Percentiles rank a stretch among this genome's conserved stretches.
Evolutionary conservation across 2,329 filamentous ascomycete genomes (phyloP).

Genomic region (Calonectria pteridis): DNA sequence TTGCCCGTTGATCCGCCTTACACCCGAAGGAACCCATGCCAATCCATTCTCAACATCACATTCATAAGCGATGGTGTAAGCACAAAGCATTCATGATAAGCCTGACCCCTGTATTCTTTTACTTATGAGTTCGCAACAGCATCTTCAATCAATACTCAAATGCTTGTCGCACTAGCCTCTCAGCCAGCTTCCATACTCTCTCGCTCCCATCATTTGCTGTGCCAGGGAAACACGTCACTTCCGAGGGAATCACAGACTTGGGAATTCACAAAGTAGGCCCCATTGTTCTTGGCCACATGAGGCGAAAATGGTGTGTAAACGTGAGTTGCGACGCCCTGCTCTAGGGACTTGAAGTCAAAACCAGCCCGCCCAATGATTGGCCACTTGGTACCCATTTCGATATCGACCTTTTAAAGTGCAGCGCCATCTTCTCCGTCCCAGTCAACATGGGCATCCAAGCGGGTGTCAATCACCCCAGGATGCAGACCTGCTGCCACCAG

Average conservation of each 20-base stretch:
- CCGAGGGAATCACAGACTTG: neutral
- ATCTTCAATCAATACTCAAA: neutral
- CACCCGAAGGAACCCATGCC: neutral
- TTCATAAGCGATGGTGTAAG: neutral
- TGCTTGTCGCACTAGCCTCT: neutral
- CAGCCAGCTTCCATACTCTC: neutral
- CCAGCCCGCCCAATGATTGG: neutral
- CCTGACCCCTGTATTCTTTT: neutral
- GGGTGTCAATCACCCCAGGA: neutral
- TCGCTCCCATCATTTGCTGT: neutral
- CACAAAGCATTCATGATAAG: neutral
- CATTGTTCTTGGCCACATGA: neutral
- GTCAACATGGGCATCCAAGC: neutral
- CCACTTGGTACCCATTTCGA: neutral
- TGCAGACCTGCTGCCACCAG: conserved; percentile 1
- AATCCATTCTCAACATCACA: neutral
- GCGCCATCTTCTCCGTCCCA: neutral
- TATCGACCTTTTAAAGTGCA: neutral
- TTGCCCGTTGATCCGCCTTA: neutral
- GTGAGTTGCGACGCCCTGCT: conserved; percentile 11
- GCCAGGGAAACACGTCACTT: neutral
- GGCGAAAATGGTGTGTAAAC: neutral
- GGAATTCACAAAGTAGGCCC: neutral
- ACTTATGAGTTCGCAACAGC: neutral
- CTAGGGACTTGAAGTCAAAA: conserved; percentile 6